These are phyloP conservation scores for Vishniacozyma victoriae DNA, from an alignment of 768 basidiomycete genomes.

Conservation along the genomic window DNA sequence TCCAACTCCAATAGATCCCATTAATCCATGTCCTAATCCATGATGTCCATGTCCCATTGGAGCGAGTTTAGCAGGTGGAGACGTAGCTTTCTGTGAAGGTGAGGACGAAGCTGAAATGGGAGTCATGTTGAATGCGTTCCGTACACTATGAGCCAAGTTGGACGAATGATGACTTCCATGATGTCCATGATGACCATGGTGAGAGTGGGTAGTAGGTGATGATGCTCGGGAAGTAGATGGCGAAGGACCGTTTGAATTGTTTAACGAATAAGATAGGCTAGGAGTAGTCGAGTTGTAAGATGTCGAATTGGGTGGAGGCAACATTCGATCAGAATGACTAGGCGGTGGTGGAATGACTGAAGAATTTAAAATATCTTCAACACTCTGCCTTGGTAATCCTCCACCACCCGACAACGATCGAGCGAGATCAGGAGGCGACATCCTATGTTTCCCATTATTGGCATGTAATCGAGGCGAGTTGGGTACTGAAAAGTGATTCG, in stretches of 20 bases:
- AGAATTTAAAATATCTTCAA: slow-evolving; percentile 48
- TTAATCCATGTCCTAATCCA: too few species aligned
- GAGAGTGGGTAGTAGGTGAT: slow-evolving; percentile 30
- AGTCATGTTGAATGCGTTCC: slow-evolving; percentile 86
- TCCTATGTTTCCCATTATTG: slow-evolving; percentile 16
- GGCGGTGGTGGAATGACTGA: slow-evolving; percentile 38
- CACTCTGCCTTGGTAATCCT: slow-evolving; percentile 19
- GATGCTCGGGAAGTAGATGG: slow-evolving; percentile 38
- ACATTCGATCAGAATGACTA: slow-evolving; percentile 28
- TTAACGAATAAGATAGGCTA: slow-evolving; percentile 20
- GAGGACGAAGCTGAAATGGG: slow-evolving; percentile 56
- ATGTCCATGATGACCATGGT: slow-evolving; percentile 9
- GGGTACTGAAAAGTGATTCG: slow-evolving; percentile 19
- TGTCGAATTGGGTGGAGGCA: slow-evolving; percentile 40
- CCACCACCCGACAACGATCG: slow-evolving; percentile 19
- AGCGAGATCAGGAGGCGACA: slow-evolving; percentile 34
- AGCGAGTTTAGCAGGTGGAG: too few species aligned
- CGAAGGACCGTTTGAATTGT: slow-evolving; percentile 37
- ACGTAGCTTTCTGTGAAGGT: too few species aligned
- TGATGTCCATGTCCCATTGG: too few species aligned
- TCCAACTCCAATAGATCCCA: too few species aligned
- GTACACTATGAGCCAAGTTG: slow-evolving; percentile 69
- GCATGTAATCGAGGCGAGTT: slow-evolving; percentile 36
- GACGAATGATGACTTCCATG: slow-evolving; percentile 52
- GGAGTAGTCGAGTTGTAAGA: slow-evolving; percentile 25